Percentiles rank a stretch among this genome's conserved stretches.
phyloP scores from a whole-genome alignment of 2,329 filamentous ascomycete genomes.

The Sporothrix schenckii region DNA sequence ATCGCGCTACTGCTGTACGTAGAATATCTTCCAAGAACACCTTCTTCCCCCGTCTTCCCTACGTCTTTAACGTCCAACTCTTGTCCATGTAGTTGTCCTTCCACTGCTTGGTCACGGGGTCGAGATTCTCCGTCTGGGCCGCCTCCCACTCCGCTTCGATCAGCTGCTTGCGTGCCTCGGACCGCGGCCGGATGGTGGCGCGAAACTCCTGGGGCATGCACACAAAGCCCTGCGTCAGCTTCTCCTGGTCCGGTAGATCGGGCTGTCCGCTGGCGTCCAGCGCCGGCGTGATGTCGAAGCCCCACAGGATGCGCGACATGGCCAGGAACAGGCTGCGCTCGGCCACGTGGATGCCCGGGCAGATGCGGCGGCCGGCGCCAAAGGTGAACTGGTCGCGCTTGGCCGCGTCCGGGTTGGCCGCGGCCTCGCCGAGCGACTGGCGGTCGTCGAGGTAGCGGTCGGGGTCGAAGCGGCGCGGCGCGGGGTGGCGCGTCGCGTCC shows the following conservation, averaged over 20 bases:
- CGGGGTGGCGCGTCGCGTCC: constrained; percentile 36
- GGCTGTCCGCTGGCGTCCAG: constrained; percentile 37
- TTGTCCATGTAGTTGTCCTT: background rate
- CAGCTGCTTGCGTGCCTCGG: constrained; percentile 31
- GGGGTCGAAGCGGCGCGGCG: constrained; percentile 36
- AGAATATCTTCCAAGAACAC: no score
- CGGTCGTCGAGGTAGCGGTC: background rate
- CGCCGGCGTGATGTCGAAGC: constrained; percentile 9
- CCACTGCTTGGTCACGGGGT: constrained; percentile 14
- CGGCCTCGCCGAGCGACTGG: constrained; percentile 26
- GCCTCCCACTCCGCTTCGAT: background rate
- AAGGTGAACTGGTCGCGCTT: constrained; percentile 11
- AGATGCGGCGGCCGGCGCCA: background rate
- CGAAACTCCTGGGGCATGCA: constrained; percentile 49
- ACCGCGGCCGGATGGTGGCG: constrained; percentile 45
- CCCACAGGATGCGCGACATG: constrained; percentile 9
- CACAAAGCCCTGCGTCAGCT: constrained; percentile 49
- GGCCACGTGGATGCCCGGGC: constrained; percentile 29
- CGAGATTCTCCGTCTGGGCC: background rate
- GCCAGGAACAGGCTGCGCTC: constrained; percentile 33
- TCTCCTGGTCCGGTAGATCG: constrained; percentile 46
- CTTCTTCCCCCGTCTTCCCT: no score
- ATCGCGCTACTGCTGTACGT: no score
- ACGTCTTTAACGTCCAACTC: constrained; percentile 2
- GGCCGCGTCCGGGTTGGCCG: constrained; percentile 19